Conservation (phyloP, 257 asterid species). For the Solanum microdontum region DNA sequence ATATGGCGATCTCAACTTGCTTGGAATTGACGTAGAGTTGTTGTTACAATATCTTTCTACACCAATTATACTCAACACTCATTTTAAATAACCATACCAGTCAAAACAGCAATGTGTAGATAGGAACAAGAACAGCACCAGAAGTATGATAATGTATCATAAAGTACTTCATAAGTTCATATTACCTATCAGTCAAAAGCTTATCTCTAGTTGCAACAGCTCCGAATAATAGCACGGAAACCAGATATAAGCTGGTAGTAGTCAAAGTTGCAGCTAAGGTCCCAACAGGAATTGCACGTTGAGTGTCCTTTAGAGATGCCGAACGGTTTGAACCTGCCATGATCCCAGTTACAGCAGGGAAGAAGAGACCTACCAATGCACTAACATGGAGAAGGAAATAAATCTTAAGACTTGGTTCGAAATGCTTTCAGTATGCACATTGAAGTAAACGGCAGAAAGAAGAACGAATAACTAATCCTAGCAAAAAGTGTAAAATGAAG, state of each 20-base stretch:
- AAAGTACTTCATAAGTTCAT: not conserved
- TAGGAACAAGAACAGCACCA: not conserved
- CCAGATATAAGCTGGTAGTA: conserved; percentile 63
- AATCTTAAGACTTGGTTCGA: not conserved
- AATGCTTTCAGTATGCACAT: not conserved
- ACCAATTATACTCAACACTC: not conserved
- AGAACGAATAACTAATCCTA: not conserved
- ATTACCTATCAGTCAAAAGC: conserved; percentile 92
- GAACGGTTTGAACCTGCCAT: conserved; percentile 99
- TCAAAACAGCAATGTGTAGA: not conserved
- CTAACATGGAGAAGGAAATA: conserved; percentile 36
- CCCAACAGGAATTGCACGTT: conserved; percentile 92
- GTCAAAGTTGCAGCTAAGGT: conserved; percentile 87
- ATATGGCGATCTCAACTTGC: not conserved
- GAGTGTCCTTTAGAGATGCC: conserved; percentile 96
- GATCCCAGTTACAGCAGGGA: conserved; percentile 99
- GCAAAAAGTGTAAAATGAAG: not conserved
- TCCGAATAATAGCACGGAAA: conserved; percentile 78
- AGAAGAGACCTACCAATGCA: conserved; percentile 97
- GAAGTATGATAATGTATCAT: not conserved
- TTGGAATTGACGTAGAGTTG: not conserved
- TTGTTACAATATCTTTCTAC: not conserved
- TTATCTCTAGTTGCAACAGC: conserved; percentile 95
- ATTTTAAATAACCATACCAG: not conserved
- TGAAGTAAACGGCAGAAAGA: not conserved